Evolutionary conservation across 768 basidiomycete species (phyloP).

Genomic region (Termitomyces eurrhizus): DNA sequence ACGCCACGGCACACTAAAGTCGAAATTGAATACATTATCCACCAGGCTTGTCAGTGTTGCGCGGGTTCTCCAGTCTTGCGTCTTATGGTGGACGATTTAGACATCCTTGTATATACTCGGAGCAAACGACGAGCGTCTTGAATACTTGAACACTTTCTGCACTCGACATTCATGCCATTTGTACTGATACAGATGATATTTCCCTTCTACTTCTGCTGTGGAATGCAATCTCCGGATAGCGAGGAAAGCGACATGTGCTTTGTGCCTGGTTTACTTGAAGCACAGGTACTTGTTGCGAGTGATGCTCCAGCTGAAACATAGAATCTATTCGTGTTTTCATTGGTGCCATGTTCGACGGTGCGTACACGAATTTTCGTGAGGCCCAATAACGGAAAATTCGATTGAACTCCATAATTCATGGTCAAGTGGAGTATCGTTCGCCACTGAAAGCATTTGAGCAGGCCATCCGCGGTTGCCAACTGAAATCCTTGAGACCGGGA

Average conservation of each 20-base stretch:
- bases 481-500: not conserved
- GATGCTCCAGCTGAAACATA: too few species aligned
- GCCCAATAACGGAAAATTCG: not conserved
- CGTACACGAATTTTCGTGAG: not conserved
- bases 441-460: not conserved
- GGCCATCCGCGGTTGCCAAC: not conserved
- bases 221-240: not conserved
- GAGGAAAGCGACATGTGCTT: not conserved
- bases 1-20: conserved; percentile 7
- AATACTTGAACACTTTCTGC: not conserved
- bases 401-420: not conserved
- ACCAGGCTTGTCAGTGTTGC: not conserved
- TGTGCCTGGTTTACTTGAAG: not conserved
- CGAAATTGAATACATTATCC: conserved; percentile 1
- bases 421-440: not conserved
- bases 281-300: not conserved
- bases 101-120: not conserved
- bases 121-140: not conserved
- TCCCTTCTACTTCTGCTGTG: not conserved
- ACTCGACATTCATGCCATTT: not conserved
- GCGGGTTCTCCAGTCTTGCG: not conserved
- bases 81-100: not conserved
- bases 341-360: not conserved
- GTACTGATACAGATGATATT: too few species aligned
- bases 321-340: not conserved